A percentile compares a stretch with the other conserved stretches of the same genome.
Evolutionary conservation across 306 rosid species (phyloP).

Genomic region (Cucumis hystrix): DNA sequence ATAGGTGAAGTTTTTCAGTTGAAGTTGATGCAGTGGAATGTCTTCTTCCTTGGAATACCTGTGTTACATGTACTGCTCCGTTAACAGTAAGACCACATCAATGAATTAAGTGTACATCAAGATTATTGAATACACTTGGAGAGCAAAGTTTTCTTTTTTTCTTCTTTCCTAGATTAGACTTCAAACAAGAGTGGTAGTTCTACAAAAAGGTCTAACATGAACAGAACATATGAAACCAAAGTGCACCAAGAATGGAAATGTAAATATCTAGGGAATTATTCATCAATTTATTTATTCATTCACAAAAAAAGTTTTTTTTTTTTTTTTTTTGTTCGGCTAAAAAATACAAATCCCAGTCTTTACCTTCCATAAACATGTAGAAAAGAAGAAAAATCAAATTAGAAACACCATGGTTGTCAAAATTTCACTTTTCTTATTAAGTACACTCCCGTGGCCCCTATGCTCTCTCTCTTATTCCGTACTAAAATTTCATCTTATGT

Average conservation of each 20-base stretch:
- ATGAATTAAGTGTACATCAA: neutral
- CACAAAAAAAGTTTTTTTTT: too few relatives aligned
- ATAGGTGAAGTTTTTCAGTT: constrained; percentile 57
- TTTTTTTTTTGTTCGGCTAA: neutral
- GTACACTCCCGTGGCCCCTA: neutral
- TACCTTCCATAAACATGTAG: neutral
- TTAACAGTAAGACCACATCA: neutral
- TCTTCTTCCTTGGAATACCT: constrained; percentile 95
- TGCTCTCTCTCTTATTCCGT: neutral
- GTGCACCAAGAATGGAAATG: neutral
- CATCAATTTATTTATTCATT: too few relatives aligned
- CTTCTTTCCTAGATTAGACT: neutral
- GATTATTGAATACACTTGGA: neutral
- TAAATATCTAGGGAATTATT: neutral
- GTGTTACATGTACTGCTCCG: constrained; percentile 4
- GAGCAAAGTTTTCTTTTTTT: neutral
- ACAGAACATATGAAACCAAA: neutral
- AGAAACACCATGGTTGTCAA: neutral
- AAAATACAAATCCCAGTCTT: neutral
- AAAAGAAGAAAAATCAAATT: neutral
- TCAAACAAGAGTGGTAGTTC: neutral
- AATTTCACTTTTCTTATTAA: neutral
- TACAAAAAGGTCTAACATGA: neutral
- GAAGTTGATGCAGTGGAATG: constrained; percentile 34
- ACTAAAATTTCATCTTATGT: neutral